Percentiles rank a stretch among this genome's conserved stretches.
These are phyloP conservation scores for Aegilops tauschii DNA, from an alignment of 176 grass and related monocot genomes.

Conservation along the genomic window DNA sequence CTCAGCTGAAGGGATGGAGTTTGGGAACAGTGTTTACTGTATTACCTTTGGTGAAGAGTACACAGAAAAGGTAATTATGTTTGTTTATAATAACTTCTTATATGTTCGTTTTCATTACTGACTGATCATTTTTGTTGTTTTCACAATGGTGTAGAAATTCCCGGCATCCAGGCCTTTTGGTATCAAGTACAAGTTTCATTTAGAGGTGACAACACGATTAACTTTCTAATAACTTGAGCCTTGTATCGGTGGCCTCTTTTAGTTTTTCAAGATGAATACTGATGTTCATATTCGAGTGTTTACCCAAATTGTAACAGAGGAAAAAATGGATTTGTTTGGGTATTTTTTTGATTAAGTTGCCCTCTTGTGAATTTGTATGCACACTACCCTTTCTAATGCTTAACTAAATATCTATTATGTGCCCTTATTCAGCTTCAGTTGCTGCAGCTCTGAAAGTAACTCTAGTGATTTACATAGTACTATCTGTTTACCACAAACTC, in stretches of 20 bases:
- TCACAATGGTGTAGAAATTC: slow-evolving; percentile 63
- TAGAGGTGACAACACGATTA: slow-evolving; percentile 58
- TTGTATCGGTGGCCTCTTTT: slow-evolving; percentile 6
- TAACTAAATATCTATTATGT: neutral
- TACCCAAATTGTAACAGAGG: neutral
- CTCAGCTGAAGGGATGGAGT: slow-evolving; percentile 95
- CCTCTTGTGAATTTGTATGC: neutral
- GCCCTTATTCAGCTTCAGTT: neutral
- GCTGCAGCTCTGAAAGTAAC: neutral
- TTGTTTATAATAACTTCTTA: slow-evolving; percentile 7
- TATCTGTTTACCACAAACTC: neutral
- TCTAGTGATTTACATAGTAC: neutral
- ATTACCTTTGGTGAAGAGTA: slow-evolving; percentile 86
- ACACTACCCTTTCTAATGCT: neutral
- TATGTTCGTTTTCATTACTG: slow-evolving; percentile 23
- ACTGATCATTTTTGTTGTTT: slow-evolving; percentile 1
- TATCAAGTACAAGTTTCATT: slow-evolving; percentile 96
- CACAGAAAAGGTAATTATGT: slow-evolving; percentile 47
- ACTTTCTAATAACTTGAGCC: slow-evolving; percentile 16
- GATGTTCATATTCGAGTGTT: slow-evolving; percentile 1
- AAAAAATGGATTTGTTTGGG: neutral
- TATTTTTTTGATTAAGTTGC: neutral
- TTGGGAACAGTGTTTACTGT: slow-evolving; percentile 89
- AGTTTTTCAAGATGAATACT: slow-evolving; percentile 4
- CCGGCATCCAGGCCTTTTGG: slow-evolving; percentile 83